Conservation (phyloP, 1,284 basidiomycete species). For the Apiotrichum gracile region DNA sequence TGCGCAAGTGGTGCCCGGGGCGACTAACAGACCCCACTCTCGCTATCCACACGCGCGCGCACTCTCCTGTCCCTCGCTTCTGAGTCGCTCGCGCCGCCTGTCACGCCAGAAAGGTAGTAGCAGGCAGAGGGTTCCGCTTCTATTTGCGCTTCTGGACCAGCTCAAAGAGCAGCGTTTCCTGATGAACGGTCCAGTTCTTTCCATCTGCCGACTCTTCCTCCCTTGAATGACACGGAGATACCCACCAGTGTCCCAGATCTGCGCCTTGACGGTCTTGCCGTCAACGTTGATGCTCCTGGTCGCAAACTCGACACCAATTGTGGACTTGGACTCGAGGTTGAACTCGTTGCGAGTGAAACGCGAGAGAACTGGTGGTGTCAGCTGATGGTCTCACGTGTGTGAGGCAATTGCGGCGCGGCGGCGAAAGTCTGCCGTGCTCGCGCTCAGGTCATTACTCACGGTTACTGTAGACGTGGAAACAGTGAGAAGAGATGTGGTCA, state of each 20-base stretch:
- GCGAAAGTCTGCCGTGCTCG: neutral
- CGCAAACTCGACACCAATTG: constrained; percentile 98
- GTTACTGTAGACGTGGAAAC: constrained; percentile 34
- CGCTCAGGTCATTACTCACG: constrained; percentile 38
- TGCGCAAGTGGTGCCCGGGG: too few relatives aligned
- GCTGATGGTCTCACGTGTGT: neutral
- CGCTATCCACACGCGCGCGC: neutral
- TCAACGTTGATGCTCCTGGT: constrained; percentile 93
- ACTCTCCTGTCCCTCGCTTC: too few relatives aligned
- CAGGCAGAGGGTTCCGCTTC: too few relatives aligned
- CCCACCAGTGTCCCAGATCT: constrained; percentile 98
- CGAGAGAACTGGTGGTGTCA: constrained; percentile 53
- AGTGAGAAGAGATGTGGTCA: neutral
- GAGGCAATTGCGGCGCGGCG: neutral
- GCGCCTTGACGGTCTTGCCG: constrained; percentile 95
- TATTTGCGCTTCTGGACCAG: too few relatives aligned
- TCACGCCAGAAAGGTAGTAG: neutral
- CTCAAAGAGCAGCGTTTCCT: too few relatives aligned
- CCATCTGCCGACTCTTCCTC: neutral
- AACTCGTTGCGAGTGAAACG: constrained; percentile 99
- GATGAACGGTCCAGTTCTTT: neutral
- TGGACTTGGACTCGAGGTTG: constrained; percentile 97
- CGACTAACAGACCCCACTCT: too few relatives aligned
- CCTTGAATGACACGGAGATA: constrained; percentile 11
- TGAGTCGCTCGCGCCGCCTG: neutral